Conservation (phyloP, 805 yeast genomes). For the Yamadazyma laniorum region DNA sequence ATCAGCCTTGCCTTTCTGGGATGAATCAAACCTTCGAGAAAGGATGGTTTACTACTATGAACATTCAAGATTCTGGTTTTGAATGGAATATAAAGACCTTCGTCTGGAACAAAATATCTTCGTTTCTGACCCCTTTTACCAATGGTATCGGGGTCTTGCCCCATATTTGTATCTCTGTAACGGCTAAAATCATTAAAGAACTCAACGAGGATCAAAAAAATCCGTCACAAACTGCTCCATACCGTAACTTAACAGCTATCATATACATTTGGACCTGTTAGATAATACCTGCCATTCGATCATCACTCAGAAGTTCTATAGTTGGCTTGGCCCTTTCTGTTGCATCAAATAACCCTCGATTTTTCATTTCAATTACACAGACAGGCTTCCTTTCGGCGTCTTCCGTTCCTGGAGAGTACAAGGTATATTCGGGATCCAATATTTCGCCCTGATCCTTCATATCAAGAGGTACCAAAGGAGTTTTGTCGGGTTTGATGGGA, state of each 20-base stretch:
- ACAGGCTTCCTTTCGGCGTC: too few species aligned
- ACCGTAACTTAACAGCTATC: slow-evolving; percentile 1
- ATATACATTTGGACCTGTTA: slow-evolving; percentile 2
- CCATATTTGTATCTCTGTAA: too few species aligned
- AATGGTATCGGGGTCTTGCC: too few species aligned
- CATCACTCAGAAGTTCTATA: too few species aligned
- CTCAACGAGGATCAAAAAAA: slow-evolving; percentile 1
- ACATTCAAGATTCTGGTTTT: slow-evolving; percentile 3
- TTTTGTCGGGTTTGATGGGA: background rate
- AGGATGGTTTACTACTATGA: slow-evolving; percentile 2
- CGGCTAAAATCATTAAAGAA: background rate
- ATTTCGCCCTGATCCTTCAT: too few species aligned
- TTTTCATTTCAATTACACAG: too few species aligned
- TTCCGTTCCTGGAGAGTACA: too few species aligned
- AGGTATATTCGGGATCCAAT: too few species aligned
- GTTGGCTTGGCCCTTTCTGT: too few species aligned
- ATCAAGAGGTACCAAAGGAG: background rate
- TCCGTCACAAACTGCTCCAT: slow-evolving; percentile 2
- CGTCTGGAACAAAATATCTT: too few species aligned
- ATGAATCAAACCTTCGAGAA: slow-evolving; percentile 3
- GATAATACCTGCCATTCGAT: background rate
- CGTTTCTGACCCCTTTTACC: too few species aligned
- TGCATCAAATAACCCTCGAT: too few species aligned
- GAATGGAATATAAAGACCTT: background rate
- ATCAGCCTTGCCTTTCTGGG: background rate